These are phyloP conservation scores for Diplodia sapinea DNA, from an alignment of 2,329 filamentous ascomycete species.

Conservation along the genomic window DNA sequence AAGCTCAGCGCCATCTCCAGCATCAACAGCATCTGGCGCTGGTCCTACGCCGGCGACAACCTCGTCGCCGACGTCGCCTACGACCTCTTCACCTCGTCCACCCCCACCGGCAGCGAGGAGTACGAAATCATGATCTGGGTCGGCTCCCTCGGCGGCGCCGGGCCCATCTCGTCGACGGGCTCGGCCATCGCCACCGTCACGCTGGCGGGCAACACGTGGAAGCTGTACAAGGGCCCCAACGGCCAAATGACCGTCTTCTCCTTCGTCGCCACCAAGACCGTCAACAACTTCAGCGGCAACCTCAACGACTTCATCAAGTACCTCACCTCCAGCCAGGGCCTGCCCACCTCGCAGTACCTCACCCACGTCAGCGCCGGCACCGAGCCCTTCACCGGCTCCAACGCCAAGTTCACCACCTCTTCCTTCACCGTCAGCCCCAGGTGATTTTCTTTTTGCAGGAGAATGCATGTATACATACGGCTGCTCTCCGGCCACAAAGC, in stretches of 20 bases:
- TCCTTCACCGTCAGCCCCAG: conserved; percentile 40
- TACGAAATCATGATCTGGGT: conserved; percentile 68
- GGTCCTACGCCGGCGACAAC: conserved; percentile 56
- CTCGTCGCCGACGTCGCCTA: conserved; percentile 66
- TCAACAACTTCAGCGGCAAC: conserved; percentile 63
- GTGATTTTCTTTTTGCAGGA: not conserved
- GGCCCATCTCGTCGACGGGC: conserved; percentile 64
- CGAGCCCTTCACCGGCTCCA: conserved; percentile 60
- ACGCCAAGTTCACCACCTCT: conserved; percentile 53
- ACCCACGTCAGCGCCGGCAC: conserved; percentile 61
- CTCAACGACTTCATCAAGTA: conserved; percentile 64
- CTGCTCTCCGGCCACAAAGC: too few relatives aligned
- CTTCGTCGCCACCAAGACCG: conserved; percentile 58
- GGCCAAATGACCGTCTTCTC: conserved; percentile 65
- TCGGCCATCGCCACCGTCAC: conserved; percentile 60
- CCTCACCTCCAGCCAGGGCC: conserved; percentile 56
- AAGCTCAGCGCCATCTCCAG: conserved; percentile 48
- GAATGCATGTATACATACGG: too few relatives aligned
- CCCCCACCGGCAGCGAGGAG: conserved; percentile 58
- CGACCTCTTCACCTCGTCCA: conserved; percentile 64
- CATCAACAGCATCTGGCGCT: conserved; percentile 55
- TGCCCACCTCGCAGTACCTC: conserved; percentile 59
- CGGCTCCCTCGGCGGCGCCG: conserved; percentile 61
- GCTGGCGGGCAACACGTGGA: conserved; percentile 61
- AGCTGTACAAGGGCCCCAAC: conserved; percentile 66